phyloP scores from a whole-genome alignment of 345 rosid genomes.

The Dovyalis caffra region DNA sequence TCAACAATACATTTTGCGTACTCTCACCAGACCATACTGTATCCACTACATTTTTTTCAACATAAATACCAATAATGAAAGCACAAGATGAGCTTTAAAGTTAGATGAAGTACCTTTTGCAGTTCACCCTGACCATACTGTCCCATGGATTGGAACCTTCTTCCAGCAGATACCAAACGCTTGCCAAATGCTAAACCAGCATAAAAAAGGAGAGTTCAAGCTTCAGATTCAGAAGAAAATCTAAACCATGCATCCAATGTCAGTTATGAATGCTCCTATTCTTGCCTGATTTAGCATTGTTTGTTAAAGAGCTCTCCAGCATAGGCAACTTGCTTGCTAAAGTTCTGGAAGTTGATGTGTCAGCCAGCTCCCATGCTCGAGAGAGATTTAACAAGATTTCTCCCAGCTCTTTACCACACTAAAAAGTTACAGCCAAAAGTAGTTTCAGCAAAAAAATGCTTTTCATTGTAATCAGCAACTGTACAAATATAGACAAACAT shows the following conservation, averaged over 20 bases:
- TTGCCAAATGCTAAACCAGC: conserved; percentile 71
- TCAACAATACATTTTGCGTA: not conserved
- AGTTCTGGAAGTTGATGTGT: conserved; percentile 58
- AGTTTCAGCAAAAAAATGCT: not conserved
- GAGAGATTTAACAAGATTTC: conserved; percentile 64
- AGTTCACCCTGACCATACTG: conserved; percentile 92
- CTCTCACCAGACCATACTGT: too few relatives aligned
- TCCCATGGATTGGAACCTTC: conserved; percentile 88
- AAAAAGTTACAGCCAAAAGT: conserved; percentile 17
- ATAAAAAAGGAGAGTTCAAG: conserved; percentile 26
- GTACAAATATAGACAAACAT: not conserved
- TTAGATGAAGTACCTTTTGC: conserved; percentile 53
- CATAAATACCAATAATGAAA: conserved; percentile 6
- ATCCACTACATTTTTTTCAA: too few relatives aligned
- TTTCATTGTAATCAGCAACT: not conserved
- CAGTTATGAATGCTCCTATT: conserved; percentile 23
- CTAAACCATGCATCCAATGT: conserved; percentile 21
- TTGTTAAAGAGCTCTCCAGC: conserved; percentile 52
- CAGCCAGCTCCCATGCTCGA: conserved; percentile 81
- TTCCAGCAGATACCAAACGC: conserved; percentile 78
- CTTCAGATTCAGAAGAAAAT: conserved; percentile 17
- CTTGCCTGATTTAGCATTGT: conserved; percentile 67
- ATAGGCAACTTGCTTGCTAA: conserved; percentile 59
- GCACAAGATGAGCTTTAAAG: conserved; percentile 21
- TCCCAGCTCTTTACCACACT: conserved; percentile 91